These are phyloP conservation scores for Lactarius psammicola DNA, from an alignment of 768 basidiomycete species.

Conservation along the genomic window DNA sequence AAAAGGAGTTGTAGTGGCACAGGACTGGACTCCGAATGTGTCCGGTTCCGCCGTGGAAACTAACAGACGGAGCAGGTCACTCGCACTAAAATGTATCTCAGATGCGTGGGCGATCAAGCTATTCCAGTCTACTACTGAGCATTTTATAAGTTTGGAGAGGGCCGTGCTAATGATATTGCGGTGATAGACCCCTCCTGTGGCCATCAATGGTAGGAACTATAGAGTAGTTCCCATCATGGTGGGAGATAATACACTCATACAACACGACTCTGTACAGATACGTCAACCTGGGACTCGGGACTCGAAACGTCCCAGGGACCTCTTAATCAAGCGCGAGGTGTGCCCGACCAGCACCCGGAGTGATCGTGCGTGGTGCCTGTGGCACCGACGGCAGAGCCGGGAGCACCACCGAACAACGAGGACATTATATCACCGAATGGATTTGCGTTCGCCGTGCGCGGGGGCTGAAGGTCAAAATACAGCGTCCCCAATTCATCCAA, in stretches of 20 bases:
- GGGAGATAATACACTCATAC: neutral
- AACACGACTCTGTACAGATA: neutral
- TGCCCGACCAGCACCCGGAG: neutral
- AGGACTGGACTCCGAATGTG: neutral
- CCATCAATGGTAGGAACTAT: too few relatives aligned
- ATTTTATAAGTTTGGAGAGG: too few relatives aligned
- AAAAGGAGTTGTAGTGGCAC: neutral
- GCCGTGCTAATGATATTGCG: too few relatives aligned
- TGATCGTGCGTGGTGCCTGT: constrained; percentile 17
- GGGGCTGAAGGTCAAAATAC: constrained; percentile 87
- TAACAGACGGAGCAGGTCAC: neutral
- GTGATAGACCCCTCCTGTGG: too few relatives aligned
- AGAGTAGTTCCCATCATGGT: too few relatives aligned
- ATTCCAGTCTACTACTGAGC: too few relatives aligned
- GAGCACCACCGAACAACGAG: constrained; percentile 75
- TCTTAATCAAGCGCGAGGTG: constrained; percentile 17
- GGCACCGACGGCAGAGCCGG: constrained; percentile 14
- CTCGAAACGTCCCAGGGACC: neutral
- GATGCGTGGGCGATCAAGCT: neutral
- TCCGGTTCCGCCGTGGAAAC: neutral
- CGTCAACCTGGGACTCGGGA: neutral
- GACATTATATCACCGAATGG: constrained; percentile 89
- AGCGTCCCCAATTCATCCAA: constrained; percentile 65
- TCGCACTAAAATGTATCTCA: neutral
- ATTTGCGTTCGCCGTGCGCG: constrained; percentile 66